A percentile compares a stretch with the other conserved stretches of the same genome.
Evolutionary conservation across 2,329 filamentous ascomycete species (phyloP).

Genomic region (Leptodontidium sp.): DNA sequence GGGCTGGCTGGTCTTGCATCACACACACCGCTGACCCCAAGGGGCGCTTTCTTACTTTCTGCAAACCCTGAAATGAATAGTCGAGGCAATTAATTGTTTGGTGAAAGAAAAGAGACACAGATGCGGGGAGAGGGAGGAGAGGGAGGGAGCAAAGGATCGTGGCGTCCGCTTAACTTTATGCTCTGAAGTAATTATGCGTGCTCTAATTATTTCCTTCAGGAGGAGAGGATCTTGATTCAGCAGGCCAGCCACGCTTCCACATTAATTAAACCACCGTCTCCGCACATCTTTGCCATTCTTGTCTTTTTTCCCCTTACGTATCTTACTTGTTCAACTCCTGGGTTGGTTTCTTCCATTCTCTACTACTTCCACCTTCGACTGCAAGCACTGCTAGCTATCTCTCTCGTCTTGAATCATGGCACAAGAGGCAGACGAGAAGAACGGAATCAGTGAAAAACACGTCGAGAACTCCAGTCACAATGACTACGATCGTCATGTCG

Average conservation of each 20-base stretch:
- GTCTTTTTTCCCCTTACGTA: not conserved
- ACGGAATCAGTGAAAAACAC: not conserved
- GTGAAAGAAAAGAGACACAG: not conserved
- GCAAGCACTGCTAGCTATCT: not conserved
- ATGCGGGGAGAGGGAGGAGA: too few relatives aligned
- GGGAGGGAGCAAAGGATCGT: not conserved
- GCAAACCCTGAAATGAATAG: not conserved
- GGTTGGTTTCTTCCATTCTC: not conserved
- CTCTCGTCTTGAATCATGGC: not conserved
- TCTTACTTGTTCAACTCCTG: not conserved
- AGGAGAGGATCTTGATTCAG: not conserved
- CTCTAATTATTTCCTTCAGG: not conserved
- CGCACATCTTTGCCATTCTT: slow-evolving; percentile 1
- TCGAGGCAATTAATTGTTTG: not conserved
- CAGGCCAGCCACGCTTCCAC: not conserved
- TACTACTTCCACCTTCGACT: not conserved
- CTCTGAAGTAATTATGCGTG: not conserved
- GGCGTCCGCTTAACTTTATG: slow-evolving; percentile 1
- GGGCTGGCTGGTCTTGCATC: too few relatives aligned
- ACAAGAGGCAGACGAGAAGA: slow-evolving; percentile 1
- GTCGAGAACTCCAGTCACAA: not conserved
- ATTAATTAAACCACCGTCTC: not conserved
- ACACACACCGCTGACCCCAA: too few relatives aligned
- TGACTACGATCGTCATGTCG: slow-evolving; percentile 1
- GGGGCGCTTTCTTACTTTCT: not conserved